Conservation (phyloP, 208 protist species). For the Trypanosoma melophagium region DNA sequence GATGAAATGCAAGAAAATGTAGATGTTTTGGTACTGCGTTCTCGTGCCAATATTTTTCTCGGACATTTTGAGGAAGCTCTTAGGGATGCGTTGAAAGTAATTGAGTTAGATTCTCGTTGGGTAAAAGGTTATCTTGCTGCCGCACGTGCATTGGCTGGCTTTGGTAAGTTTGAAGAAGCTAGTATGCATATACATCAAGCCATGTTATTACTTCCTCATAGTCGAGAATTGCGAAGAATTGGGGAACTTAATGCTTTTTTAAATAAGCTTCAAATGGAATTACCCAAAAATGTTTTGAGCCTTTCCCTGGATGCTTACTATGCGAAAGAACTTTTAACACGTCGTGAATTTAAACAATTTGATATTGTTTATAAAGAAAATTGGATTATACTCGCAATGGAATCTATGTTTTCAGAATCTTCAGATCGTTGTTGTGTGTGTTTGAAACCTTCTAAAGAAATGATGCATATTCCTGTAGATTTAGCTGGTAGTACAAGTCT, state of each 20-base stretch:
- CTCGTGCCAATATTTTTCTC: constrained; percentile 62
- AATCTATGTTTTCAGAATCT: constrained; percentile 39
- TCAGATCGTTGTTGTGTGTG: constrained; percentile 51
- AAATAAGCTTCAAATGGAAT: constrained; percentile 37
- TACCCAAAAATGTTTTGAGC: constrained; percentile 32
- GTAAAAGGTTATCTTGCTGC: constrained; percentile 62
- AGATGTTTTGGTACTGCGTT: constrained; percentile 61
- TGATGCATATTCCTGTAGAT: constrained; percentile 22
- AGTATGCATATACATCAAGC: constrained; percentile 29
- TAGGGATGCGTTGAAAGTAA: constrained; percentile 45
- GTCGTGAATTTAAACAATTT: constrained; percentile 9
- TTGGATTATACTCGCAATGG: constrained; percentile 42
- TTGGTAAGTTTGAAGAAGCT: constrained; percentile 54
- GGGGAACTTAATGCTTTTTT: constrained; percentile 62
- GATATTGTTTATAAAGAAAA: constrained; percentile 40
- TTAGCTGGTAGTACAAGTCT: not conserved
- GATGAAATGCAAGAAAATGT: constrained; percentile 10
- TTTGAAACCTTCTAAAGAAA: constrained; percentile 26
- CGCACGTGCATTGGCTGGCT: constrained; percentile 55
- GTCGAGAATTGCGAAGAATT: constrained; percentile 53
- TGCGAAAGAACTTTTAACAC: constrained; percentile 42
- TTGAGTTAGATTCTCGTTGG: constrained; percentile 55
- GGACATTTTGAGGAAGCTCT: constrained; percentile 48
- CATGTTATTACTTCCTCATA: constrained; percentile 52
- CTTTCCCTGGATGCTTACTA: constrained; percentile 60